Percentiles rank a stretch among this genome's conserved stretches.
phyloP scores from a whole-genome alignment of 139 green algal species.

The Tetratostichococcus sp. region DNA sequence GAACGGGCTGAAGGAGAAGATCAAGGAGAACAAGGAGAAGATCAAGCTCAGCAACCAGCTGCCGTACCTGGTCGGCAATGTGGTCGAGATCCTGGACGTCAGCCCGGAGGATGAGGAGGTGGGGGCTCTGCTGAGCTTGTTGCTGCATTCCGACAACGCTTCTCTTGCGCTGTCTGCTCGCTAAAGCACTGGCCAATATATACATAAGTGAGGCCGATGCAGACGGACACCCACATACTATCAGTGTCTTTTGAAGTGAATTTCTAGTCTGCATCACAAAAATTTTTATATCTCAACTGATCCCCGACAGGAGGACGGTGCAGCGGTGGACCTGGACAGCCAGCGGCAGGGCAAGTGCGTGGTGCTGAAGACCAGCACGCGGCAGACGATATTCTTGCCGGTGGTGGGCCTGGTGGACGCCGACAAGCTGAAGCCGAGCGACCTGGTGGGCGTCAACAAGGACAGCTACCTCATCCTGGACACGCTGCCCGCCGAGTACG shows the following conservation, averaged over 20 bases:
- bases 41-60: conserved; percentile 99
- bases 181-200: no score
- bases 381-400: conserved; percentile 97
- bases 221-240: no score
- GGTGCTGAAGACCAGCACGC: conserved; percentile 96
- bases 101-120: conserved; percentile 85
- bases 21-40: conserved; percentile 96
- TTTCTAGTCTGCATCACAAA: no score
- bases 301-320: conserved; percentile 57
- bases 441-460: conserved; percentile 99
- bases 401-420: conserved; percentile 96
- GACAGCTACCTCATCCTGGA: conserved; percentile 98
- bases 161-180: no score
- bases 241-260: no score
- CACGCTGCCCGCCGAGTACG: conserved; percentile 96
- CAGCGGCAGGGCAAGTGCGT: conserved; percentile 91
- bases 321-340: conserved; percentile 84
- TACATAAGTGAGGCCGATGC: no score
- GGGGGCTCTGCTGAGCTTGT: no score
- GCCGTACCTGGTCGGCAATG: conserved; percentile 96
- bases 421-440: conserved; percentile 73
- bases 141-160: no score
- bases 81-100: conserved; percentile 95
- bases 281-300: no score
- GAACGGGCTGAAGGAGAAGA: conserved; percentile 58